phyloP scores from a whole-genome alignment of 2,329 filamentous ascomycete genomes.

The Scopulariopsis brevicaulis region DNA sequence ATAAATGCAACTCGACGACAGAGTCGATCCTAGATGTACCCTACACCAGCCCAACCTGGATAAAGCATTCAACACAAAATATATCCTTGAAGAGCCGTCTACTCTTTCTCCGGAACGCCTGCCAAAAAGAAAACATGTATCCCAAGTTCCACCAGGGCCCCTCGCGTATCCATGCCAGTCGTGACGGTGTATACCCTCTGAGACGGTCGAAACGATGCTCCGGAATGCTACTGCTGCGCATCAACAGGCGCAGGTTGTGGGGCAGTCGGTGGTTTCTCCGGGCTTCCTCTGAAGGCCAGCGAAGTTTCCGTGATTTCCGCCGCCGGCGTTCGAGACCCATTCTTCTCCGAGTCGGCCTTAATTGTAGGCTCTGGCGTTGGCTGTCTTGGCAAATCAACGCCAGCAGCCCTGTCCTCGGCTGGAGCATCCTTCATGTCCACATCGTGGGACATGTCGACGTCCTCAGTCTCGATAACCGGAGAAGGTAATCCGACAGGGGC shows the following conservation, averaged over 20 bases:
- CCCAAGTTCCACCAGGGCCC: not conserved
- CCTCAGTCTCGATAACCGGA: slow-evolving; percentile 4
- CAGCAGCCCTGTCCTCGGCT: not conserved
- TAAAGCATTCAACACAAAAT: not conserved
- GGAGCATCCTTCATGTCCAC: slow-evolving; percentile 3
- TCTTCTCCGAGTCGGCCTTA: not conserved
- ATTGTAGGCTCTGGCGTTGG: not conserved
- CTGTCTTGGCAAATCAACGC: not conserved
- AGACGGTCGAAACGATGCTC: not conserved
- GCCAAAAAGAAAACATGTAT: not conserved
- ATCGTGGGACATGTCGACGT: not conserved
- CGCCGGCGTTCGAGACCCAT: not conserved
- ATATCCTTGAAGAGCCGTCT: not conserved
- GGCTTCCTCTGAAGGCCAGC: slow-evolving; percentile 49
- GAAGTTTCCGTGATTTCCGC: slow-evolving; percentile 24
- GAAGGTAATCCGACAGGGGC: slow-evolving; percentile 5
- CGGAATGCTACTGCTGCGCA: not conserved
- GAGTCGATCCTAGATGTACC: not conserved
- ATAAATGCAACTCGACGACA: not conserved
- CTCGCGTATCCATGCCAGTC: not conserved
- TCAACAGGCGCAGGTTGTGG: slow-evolving; percentile 17
- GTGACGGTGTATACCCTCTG: not conserved
- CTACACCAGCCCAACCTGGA: not conserved
- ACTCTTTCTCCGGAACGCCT: slow-evolving; percentile 1
- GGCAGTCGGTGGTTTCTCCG: slow-evolving; percentile 38